These are phyloP conservation scores for Trapa incisa DNA, from an alignment of 345 rosid species.

Conservation along the genomic window DNA sequence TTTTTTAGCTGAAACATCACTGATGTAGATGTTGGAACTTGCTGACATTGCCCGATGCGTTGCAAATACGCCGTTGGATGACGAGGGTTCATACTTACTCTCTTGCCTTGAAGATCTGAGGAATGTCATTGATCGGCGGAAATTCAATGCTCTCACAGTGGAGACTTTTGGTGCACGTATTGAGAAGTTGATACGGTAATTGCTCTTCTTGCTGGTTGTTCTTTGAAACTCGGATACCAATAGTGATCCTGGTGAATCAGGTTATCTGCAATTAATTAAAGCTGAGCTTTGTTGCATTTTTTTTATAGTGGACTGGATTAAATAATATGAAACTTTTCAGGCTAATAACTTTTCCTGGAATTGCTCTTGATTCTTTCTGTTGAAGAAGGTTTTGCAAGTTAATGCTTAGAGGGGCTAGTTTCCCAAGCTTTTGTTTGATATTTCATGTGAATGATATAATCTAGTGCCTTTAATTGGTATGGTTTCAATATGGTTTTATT, in stretches of 20 bases:
- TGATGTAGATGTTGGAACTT: constrained; percentile 85
- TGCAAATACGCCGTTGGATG: constrained; percentile 65
- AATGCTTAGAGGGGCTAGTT: background rate
- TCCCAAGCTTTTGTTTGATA: background rate
- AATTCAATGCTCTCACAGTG: constrained; percentile 87
- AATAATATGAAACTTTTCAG: background rate
- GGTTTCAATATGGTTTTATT: too few species aligned
- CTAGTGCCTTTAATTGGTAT: constrained; percentile 5
- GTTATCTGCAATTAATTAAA: background rate
- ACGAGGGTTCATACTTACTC: constrained; percentile 63
- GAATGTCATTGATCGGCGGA: constrained; percentile 72
- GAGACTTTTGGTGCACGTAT: constrained; percentile 93
- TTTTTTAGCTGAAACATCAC: constrained; percentile 13
- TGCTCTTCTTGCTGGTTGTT: constrained; percentile 7
- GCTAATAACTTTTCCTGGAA: background rate
- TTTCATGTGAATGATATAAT: background rate
- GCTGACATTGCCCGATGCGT: constrained; percentile 95
- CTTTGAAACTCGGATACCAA: constrained; percentile 3
- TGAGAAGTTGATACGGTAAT: constrained; percentile 77
- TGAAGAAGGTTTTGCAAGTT: background rate
- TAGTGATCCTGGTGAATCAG: background rate
- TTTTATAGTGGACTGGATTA: background rate
- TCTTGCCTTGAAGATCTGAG: constrained; percentile 78
- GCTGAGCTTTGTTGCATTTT: background rate
- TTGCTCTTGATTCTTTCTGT: background rate